Base-by-base conservation (phyloP, 139 green algal species). In the Chlorella sorokiniana region DNA sequence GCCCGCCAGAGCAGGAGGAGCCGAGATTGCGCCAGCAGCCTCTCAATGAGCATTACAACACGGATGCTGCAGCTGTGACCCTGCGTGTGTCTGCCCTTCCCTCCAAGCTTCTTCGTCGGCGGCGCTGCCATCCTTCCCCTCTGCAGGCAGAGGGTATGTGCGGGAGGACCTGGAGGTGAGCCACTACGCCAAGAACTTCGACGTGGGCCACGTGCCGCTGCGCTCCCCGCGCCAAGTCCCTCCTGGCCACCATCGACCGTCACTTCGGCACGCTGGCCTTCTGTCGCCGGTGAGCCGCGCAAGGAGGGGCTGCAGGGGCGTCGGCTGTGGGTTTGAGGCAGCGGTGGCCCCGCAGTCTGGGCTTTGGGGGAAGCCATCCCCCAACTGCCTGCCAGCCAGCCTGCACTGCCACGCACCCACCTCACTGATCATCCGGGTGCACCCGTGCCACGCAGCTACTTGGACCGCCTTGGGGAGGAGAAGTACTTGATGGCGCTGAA, bases 401-500 rank as follows among this genome's bases (percentile, higher is more conserved):
- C 48, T 56, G 14, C 48, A 11, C 48, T 65, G 56, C 56, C 56
- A 10, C 56, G 6, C 56, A 33, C 10, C n/a, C 56, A 22, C 56
- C 22, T 65, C n/a, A 33, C 71, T 35, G 10, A 9, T 14, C 27
- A 44, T 69, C 33, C 23, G 48, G 25, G 2, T 69, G 56, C 23
- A 33, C 23, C 56, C 56, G 10, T 65, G 56, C 56, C 51, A 38
- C 38, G 59, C 82, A 89, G 88, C 56, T 99, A 96, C 86, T 86
- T 99, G 84, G 96, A 99, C 88, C 88, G 96, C 6, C 62, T 99
- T 51, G 96, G 96, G 0, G 96, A 99, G 92, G 91, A 88, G n/a
- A 98, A 99, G 90, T 99, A 99, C 91, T 89, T 98, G n/a, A 98
- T 99, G 95, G 97, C 97, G 23, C 91, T 99, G 27, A 98, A 98